Conservation (phyloP, 2,329 filamentous ascomycete species). For the Myriosclerotinia scirpicola region DNA sequence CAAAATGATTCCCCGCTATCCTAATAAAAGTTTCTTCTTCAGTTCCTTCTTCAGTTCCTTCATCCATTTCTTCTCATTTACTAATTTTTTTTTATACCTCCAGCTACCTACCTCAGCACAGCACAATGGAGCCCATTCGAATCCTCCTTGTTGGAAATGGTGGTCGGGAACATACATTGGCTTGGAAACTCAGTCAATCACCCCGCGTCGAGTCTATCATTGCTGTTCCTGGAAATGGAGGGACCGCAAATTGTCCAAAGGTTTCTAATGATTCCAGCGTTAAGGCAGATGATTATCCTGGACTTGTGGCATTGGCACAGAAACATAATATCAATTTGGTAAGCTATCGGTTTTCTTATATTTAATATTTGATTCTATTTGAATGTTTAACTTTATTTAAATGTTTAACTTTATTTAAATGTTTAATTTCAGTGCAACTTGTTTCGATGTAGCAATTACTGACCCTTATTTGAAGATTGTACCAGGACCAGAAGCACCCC, state of each 20-base stretch:
- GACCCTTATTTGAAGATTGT: slow-evolving; percentile 53
- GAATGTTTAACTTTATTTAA: background rate
- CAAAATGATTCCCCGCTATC: slow-evolving; percentile 7
- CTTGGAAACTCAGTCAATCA: slow-evolving; percentile 90
- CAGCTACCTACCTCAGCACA: background rate
- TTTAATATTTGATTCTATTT: background rate
- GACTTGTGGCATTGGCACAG: slow-evolving; percentile 72
- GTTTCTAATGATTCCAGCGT: slow-evolving; percentile 67
- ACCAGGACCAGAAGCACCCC: slow-evolving; percentile 88
- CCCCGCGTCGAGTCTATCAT: slow-evolving; percentile 73
- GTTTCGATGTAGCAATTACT: background rate
- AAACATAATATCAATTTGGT: slow-evolving; percentile 70
- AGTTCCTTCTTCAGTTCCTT: too few species aligned
- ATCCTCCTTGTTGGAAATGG: slow-evolving; percentile 91
- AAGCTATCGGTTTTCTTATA: background rate
- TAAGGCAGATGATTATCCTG: slow-evolving; percentile 71
- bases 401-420: background rate
- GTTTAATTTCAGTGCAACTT: background rate
- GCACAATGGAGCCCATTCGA: slow-evolving; percentile 43
- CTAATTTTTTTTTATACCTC: background rate
- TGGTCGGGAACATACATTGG: slow-evolving; percentile 89
- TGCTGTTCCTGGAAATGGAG: slow-evolving; percentile 78
- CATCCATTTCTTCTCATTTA: background rate
- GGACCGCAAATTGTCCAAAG: slow-evolving; percentile 70
- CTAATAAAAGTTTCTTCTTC: slow-evolving; percentile 14